These are phyloP conservation scores for Solanum etuberosum DNA, from an alignment of 257 asterid genomes.

Conservation along the genomic window DNA sequence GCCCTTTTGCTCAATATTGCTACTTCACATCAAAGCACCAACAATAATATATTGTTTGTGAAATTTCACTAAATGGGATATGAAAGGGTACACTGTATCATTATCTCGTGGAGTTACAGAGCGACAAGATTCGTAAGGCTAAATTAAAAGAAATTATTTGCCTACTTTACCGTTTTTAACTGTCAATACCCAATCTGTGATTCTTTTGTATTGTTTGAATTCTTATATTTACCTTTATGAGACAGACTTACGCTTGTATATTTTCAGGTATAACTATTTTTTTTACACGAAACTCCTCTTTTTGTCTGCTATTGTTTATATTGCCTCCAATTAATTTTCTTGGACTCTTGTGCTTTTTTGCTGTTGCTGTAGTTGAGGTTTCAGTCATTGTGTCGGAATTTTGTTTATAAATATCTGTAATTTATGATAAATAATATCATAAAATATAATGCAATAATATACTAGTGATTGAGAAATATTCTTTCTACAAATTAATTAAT, in stretches of 20 bases:
- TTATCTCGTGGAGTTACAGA: accelerated
- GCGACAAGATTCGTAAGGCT: background rate
- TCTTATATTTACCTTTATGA: background rate
- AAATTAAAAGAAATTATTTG: no score
- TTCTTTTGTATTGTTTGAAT: background rate
- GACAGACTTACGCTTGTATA: background rate
- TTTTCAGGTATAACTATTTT: background rate
- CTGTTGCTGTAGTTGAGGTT: background rate
- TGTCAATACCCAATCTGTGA: background rate
- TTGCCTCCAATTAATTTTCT: background rate
- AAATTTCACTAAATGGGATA: no score
- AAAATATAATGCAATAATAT: background rate
- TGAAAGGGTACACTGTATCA: no score
- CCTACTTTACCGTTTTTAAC: background rate
- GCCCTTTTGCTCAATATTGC: background rate
- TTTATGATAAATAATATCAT: background rate
- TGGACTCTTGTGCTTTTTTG: background rate
- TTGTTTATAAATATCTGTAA: background rate
- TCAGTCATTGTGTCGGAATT: background rate
- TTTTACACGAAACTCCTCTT: background rate
- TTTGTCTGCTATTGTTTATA: background rate
- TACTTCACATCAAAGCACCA: background rate
- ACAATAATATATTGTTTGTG: no score
- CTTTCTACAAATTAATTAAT: background rate
- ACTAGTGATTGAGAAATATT: background rate